Evolutionary conservation across 192 early-diverging fungal species (phyloP), one percentile per base, ranked within the genome.

Genomic region (Coemansia sp.): DNA sequence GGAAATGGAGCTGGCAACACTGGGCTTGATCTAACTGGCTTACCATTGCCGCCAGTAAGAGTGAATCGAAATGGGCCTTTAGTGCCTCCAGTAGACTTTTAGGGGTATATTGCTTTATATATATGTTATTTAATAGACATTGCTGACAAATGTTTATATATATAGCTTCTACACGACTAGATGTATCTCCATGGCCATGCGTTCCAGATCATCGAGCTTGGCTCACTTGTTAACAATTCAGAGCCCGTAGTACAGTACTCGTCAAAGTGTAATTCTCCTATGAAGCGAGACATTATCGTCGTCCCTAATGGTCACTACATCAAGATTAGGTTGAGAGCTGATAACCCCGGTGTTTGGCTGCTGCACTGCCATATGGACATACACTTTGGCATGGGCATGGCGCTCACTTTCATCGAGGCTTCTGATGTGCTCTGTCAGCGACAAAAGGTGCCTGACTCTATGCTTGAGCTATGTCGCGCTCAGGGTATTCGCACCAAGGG

Each of bases 141-240:
- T 27, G 27, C 27, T 27, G 27, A 27, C 27, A 27, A 27, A 27
- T 27, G 27, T 27, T 27, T 27, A 27, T 27, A 27, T n/a, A n/a
- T 27, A 27, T 27, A 27, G 27, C 27, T 27, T 27, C 27, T 27
- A 27, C 27, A 27, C 27, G 27, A 27, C 27, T 27, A 27, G 55
- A 86, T 94, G 85, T 93, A 96, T 77, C 71, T 93, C 31, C 94
- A 96, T 77, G 92, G 92, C 6, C 90, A 92, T 70, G 69, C 68
- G 2, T 94, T 96, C 87, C 91, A 94, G 74, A 75, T 96, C 31
- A 85, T 90, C 29, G 87, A 82, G 49, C 83, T 80, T 34, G 86
- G 89, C 52, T 68, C 78, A 10, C 80, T 87, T 13, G 41, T 15
- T 42, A 36, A n/a, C 2, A 11, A 15, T 3, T 12, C n/a, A 36